phyloP scores from a whole-genome alignment of 2,329 filamentous ascomycete genomes.

The Metarhizium brunneum region DNA sequence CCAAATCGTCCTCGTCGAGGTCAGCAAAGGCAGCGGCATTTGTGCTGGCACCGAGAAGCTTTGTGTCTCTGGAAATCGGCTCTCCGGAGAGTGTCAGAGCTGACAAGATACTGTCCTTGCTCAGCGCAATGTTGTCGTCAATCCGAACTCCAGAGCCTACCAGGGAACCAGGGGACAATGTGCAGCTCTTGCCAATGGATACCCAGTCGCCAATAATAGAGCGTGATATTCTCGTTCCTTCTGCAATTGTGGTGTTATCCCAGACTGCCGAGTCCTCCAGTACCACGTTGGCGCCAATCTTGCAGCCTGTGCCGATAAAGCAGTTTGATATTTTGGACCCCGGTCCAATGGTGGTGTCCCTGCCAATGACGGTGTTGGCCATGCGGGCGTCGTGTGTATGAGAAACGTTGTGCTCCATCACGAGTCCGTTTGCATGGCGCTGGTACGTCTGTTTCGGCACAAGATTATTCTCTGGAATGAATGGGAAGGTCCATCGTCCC shows the following conservation, averaged over 20 bases:
- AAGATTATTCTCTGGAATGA: conserved; percentile 84
- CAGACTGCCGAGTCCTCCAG: conserved; percentile 79
- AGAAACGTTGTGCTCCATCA: conserved; percentile 69
- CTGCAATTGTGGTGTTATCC: conserved; percentile 72
- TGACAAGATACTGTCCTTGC: conserved; percentile 23
- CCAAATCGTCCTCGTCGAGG: conserved; percentile 39
- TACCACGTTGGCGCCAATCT: conserved; percentile 74
- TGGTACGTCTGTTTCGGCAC: conserved; percentile 69
- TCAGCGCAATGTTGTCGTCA: conserved; percentile 46
- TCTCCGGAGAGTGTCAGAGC: conserved; percentile 26
- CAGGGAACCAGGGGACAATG: conserved; percentile 62
- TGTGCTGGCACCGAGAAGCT: conserved; percentile 38
- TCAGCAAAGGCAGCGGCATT: conserved; percentile 41
- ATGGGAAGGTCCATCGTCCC: conserved; percentile 76
- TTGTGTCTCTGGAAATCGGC: conserved; percentile 29
- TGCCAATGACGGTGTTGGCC: conserved; percentile 65
- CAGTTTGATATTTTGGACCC: conserved; percentile 63
- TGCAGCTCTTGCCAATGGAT: conserved; percentile 61
- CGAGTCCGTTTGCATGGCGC: conserved; percentile 58
- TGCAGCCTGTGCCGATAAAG: conserved; percentile 75
- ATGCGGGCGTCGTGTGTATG: conserved; percentile 65
- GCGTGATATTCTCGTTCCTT: conserved; percentile 59
- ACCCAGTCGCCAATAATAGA: conserved; percentile 70
- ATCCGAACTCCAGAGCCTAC: conserved; percentile 72
- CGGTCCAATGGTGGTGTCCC: conserved; percentile 65